A percentile compares a stretch with the other conserved stretches of the same genome.
These are phyloP conservation scores for Leccinum subrobustum DNA, from an alignment of 1,284 basidiomycete species.

Conservation along the genomic window DNA sequence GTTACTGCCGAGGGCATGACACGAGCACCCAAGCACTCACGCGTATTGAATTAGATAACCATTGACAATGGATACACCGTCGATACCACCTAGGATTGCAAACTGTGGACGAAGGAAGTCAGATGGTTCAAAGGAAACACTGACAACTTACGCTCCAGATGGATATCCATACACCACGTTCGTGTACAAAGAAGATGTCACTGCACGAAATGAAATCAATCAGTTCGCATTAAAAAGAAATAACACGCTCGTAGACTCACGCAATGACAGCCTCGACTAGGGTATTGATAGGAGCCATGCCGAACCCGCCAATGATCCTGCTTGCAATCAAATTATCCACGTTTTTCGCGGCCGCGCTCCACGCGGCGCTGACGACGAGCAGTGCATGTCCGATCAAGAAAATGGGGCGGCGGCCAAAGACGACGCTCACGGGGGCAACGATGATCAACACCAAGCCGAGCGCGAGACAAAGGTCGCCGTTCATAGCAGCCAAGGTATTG, in stretches of 20 bases:
- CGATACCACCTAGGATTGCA: neutral
- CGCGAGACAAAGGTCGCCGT: neutral
- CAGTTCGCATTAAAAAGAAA: neutral
- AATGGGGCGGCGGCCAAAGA: neutral
- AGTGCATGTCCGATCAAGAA: neutral
- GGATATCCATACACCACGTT: constrained; percentile 1
- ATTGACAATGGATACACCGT: constrained; percentile 1
- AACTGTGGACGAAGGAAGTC: neutral
- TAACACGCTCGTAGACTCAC: neutral
- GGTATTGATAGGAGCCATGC: neutral
- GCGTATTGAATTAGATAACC: neutral
- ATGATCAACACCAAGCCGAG: neutral
- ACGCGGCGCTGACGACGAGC: neutral
- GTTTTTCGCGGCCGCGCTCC: neutral
- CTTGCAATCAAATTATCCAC: neutral
- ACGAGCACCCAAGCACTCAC: neutral
- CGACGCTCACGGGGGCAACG: neutral
- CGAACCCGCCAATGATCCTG: neutral
- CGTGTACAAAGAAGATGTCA: constrained; percentile 1
- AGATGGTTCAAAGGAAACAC: neutral
- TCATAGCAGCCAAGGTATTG: neutral
- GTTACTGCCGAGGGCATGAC: neutral
- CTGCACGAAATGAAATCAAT: neutral
- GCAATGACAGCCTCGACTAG: neutral
- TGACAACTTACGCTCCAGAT: neutral